Evolutionary conservation across 805 yeast species (phyloP), one percentile per base, ranked within the genome.

Genomic region (Wickerhamomyces ciferrii): DNA sequence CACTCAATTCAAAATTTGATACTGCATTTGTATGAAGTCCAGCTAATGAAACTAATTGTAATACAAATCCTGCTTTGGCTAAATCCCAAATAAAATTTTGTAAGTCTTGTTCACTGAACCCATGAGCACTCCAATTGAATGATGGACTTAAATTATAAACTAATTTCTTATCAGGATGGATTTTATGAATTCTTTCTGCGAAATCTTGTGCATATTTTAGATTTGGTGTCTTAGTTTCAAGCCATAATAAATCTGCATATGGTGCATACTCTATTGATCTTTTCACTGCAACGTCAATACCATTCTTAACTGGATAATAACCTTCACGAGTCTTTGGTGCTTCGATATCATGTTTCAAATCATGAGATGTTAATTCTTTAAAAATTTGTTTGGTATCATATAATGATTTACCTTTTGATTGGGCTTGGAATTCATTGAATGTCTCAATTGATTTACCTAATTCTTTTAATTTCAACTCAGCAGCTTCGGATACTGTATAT

Each of bases 61-160:
- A 56, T 2, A 78, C 78, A 54, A 77, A 80, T 4, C 85, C 85
- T 41, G 70, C 60, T 56, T 77, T 70, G 23, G 79, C 84, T 40
- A 81, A 61, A 49, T 76, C 80, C 66, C 72, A 70, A 13, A 77
- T 75, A 52, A 79, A 78, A 35, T 67, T 66, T 48, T 71, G 62
- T 43, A 81, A 66, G 44, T 73, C 73, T 17, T 64, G 51, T 14
- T 71, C 74, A 17, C 67, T 56, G 59, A 75, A 81, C 1, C 84
- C 85, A 47, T 79, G 80, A 0, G 71, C 74, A 17, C 69, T 58
- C 83, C 85, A 81, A 62, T 81, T 78, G 65, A 79, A 81, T 19
- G 79, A 73, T 15, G 85, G 86, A 23, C 80, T 72, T 46, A 79
- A 64, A 54, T 81, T 81, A 57, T 81, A 81, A 7, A 80, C 86